Base-by-base conservation (phyloP, 805 yeast species). In the Candida hungchunana region DNA sequence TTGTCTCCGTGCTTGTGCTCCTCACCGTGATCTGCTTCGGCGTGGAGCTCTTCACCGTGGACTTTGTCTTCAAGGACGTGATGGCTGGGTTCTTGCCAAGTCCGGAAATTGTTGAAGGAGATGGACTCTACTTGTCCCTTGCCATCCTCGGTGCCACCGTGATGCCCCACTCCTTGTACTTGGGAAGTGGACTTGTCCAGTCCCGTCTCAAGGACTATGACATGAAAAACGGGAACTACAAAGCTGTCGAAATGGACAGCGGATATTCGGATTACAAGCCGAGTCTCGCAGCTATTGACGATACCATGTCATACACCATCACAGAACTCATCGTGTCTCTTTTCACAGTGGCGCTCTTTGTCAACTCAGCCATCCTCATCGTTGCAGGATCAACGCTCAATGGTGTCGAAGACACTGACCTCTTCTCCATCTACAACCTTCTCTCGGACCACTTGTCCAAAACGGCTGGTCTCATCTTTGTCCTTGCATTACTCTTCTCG, bases 111-210 rank as follows among this genome's bases (percentile, higher is more conserved):
- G 64, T 77, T 20, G 63, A 71, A 36, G 75, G 73, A 16, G 75
- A 77, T 40, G 96, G 95, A 2, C 61, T 89, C 22, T 86, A 82
- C 51, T 62, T 85, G 33, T 73, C 88, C 44, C 77, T 90, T 48
- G 96, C 96, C 16, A 81, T 89, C 37, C 64, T 89, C 40, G 97
- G 97, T 20, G 95, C 96, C 17, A 88, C 96, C 2, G 90, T 89
- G 18, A 88, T 88, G 97, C 96, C 96, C 7, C 97, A 89, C 55
- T 82, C 93, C 2, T 64, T 88, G 33, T 88, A 82, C 53, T 67
- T 88, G 30, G 97, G 97, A 2, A 79, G 90, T 1, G 94, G 95
- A 11, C 75, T 89, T 37, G 96, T 85, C 6, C 94, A 87, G 55
- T 81, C 95, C 6, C 70, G 96, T 43, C 64, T 88, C 36, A 75